phyloP scores from a whole-genome alignment of 2,329 filamentous ascomycete species.

The Fusarium verticillioides region DNA sequence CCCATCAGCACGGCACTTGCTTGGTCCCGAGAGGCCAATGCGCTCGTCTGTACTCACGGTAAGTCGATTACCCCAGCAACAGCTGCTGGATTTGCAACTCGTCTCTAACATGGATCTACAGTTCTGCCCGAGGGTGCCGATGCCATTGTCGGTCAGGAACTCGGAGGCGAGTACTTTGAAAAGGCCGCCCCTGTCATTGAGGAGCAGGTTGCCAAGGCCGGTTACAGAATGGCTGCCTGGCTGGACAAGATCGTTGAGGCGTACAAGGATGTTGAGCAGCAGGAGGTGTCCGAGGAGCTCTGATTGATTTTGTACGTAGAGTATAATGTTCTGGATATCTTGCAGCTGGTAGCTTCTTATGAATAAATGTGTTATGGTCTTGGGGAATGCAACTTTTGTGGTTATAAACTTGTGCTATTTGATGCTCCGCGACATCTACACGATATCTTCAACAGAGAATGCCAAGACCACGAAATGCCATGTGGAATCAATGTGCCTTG shows the following conservation, averaged over 20 bases:
- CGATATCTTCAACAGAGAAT: neutral
- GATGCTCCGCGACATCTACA: neutral
- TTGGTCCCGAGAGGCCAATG: slow-evolving; percentile 74
- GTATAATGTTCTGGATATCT: neutral
- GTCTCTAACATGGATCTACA: slow-evolving; percentile 44
- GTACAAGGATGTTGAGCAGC: slow-evolving; percentile 42
- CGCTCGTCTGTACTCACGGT: slow-evolving; percentile 71
- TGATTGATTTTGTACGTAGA: slow-evolving; percentile 27
- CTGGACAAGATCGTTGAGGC: slow-evolving; percentile 69
- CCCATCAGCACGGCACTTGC: slow-evolving; percentile 65
- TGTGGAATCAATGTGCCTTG: neutral
- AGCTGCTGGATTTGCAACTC: neutral
- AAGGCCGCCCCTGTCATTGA: slow-evolving; percentile 73
- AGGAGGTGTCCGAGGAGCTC: slow-evolving; percentile 45
- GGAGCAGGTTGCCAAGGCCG: slow-evolving; percentile 73
- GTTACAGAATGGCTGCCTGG: slow-evolving; percentile 75
- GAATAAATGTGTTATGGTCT: neutral
- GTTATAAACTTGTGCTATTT: neutral
- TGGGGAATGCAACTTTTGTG: neutral
- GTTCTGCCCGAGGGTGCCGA: slow-evolving; percentile 71
- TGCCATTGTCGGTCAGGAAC: slow-evolving; percentile 68
- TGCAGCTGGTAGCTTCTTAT: neutral
- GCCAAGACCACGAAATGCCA: neutral
- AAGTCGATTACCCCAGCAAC: slow-evolving; percentile 43
- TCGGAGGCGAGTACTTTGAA: slow-evolving; percentile 72